Evolutionary conservation across 352 stramenopile species (phyloP).

Genomic region (Globisporangium acanthophoron): DNA sequence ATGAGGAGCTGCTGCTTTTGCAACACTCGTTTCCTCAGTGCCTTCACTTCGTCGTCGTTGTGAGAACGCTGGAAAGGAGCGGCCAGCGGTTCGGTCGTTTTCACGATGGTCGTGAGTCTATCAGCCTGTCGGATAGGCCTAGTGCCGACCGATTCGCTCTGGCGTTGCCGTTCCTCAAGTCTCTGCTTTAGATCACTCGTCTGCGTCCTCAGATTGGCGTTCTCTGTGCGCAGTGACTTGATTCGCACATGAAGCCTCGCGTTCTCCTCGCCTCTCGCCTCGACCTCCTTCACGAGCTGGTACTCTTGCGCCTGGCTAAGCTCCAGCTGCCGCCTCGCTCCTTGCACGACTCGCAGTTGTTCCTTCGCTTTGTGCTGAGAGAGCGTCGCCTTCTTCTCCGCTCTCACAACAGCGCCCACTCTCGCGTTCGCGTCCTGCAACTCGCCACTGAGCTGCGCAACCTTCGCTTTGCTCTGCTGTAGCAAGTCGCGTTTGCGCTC

Average conservation of each 20-base stretch:
- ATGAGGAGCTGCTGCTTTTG: conserved; percentile 55
- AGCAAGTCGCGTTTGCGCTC: conserved; percentile 53
- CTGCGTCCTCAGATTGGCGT: conserved; percentile 24
- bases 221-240: conserved; percentile 36
- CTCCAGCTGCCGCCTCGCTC: conserved; percentile 26
- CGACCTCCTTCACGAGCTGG: conserved; percentile 26
- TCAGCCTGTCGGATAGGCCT: no score
- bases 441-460: conserved; percentile 19
- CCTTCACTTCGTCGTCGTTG: conserved; percentile 24
- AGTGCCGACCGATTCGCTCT: no score
- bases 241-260: conserved; percentile 16
- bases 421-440: conserved; percentile 21
- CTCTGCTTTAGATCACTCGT: conserved; percentile 11
- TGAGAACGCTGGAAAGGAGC: no score
- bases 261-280: conserved; percentile 29
- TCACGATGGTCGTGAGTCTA: no score
- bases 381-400: conserved; percentile 20
- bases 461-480: conserved; percentile 29
- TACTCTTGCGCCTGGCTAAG: conserved; percentile 25
- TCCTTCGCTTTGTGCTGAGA: conserved; percentile 39
- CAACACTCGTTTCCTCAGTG: conserved; percentile 40
- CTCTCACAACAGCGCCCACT: conserved; percentile 14
- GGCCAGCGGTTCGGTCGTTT: no score
- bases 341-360: conserved; percentile 26
- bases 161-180: not conserved